Evolutionary conservation across 176 grass and related monocot genomes (phyloP), one percentile per base, ranked within the genome.

Genomic region (Musa schizocarpa): DNA sequence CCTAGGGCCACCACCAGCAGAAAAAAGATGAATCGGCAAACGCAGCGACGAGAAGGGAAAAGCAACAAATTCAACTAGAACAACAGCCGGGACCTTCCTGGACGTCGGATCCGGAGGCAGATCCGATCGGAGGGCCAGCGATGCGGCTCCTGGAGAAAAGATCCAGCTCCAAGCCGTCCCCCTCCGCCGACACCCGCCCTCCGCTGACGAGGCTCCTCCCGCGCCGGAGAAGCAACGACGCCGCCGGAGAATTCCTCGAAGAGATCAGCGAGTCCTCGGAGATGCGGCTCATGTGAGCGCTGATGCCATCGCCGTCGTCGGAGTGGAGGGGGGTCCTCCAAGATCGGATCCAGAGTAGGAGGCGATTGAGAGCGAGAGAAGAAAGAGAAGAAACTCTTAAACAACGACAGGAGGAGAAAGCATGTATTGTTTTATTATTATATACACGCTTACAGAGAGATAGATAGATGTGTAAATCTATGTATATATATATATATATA

Each of bases 201-300:
- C 34, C 34, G 34, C 22, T 13, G 7, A 20, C 23, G 23, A 54
- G 13, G 72, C 13, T 7, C 22, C 23, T 17, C 22, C 53, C 23
- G 13, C 72, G 72, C 52, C 53, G 52, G 53, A 74, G 52, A 27
- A 74, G 24, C 72, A 56, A 57, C 52, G 72, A 54, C 72, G 72
- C 52, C 23, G 53, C 19, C 21, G 48, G 68, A 52, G 68, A 20
- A 51, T 26, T 52, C 68, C 68, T 50, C 48, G 48, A 14, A 48
- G 17, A 49, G 68, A 52, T 17, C 23, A 0, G 19, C 13, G 23
- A 56, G 13, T 58, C 72, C 52, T 24, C 34, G 53, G 12, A 25
- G 23, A 56, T 17, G 52, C 72, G 53, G 12, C 9, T 74, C 72
- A 74, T 74, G 13, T 50, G 14, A 9, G 20, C 22, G 22, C 13